phyloP scores from a whole-genome alignment of 805 yeast genomes.

The Wickerhamomyces pijperi region DNA sequence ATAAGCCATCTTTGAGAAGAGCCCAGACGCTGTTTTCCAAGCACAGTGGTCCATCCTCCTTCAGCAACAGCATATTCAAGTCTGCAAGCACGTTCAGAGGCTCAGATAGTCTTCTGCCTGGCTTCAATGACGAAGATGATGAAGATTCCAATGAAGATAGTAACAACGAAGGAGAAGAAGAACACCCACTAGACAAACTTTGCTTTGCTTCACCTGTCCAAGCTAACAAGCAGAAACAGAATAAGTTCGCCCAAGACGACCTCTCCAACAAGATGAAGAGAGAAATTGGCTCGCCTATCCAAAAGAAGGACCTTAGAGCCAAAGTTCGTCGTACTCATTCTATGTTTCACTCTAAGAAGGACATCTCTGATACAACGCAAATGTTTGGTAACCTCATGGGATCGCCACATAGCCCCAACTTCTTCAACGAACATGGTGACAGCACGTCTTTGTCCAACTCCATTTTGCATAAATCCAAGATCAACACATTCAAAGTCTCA shows the following conservation, averaged over 20 bases:
- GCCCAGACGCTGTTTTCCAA: constrained; percentile 11
- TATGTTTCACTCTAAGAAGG: constrained; percentile 52
- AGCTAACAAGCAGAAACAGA: constrained; percentile 9
- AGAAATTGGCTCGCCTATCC: constrained; percentile 30
- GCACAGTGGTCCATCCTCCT: neutral
- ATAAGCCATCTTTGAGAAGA: constrained; percentile 11
- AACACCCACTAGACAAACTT: constrained; percentile 11
- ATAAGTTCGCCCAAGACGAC: constrained; percentile 4
- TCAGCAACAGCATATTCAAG: neutral
- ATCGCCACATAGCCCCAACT: constrained; percentile 7
- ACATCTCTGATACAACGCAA: constrained; percentile 27
- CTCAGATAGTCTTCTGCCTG: neutral
- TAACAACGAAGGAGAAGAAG: constrained; percentile 4
- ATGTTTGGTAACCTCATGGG: constrained; percentile 18
- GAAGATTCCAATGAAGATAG: constrained; percentile 5
- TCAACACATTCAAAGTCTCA: constrained; percentile 32
- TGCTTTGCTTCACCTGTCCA: constrained; percentile 19
- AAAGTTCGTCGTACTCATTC: constrained; percentile 55
- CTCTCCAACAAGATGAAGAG: constrained; percentile 15
- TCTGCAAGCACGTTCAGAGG: neutral
- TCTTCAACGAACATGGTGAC: constrained; percentile 7
- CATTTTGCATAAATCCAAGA: constrained; percentile 19
- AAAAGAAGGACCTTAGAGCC: constrained; percentile 19
- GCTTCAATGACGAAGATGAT: neutral
- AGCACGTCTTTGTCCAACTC: constrained; percentile 6